Percentiles rank a stretch among this genome's conserved stretches.
phyloP scores from a whole-genome alignment of 352 stramenopile genomes.

The Pythium insidiosum region DNA sequence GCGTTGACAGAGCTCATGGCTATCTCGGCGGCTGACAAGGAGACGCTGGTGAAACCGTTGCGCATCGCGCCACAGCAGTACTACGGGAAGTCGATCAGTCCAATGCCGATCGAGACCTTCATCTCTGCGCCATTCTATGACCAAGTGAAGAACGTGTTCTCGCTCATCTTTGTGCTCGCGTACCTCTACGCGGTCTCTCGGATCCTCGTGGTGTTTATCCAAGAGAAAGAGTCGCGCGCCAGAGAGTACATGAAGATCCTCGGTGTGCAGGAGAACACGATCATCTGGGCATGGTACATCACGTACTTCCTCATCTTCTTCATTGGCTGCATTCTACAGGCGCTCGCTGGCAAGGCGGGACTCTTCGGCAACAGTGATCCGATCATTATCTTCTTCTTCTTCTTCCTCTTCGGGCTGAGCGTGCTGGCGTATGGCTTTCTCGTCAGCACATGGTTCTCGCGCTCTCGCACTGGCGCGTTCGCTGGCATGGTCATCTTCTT shows the following conservation, averaged over 20 bases:
- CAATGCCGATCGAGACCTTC: slow-evolving; percentile 42
- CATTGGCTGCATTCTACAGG: slow-evolving; percentile 49
- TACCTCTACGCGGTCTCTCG: slow-evolving; percentile 62
- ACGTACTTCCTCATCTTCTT: slow-evolving; percentile 82
- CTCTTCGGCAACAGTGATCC: slow-evolving; percentile 40
- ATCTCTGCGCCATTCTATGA: slow-evolving; percentile 59
- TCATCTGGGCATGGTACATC: slow-evolving; percentile 69
- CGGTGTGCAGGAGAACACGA: slow-evolving; percentile 41
- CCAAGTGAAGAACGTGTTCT: slow-evolving; percentile 47
- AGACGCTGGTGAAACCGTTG: slow-evolving; percentile 28
- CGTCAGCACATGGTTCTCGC: slow-evolving; percentile 73
- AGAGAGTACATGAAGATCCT: slow-evolving; percentile 71
- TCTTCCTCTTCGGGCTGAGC: slow-evolving; percentile 60
- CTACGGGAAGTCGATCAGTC: slow-evolving; percentile 21
- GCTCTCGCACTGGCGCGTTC: slow-evolving; percentile 54
- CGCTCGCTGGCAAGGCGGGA: slow-evolving; percentile 33
- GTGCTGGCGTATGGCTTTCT: slow-evolving; percentile 63
- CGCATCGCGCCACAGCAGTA: slow-evolving; percentile 37
- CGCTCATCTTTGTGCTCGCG: slow-evolving; percentile 84
- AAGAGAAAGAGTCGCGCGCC: slow-evolving; percentile 66
- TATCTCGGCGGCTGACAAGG: slow-evolving; percentile 11
- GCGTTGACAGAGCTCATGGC: slow-evolving; percentile 2
- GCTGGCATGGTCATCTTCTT: slow-evolving; percentile 83
- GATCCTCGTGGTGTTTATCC: slow-evolving; percentile 76
- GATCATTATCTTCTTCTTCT: slow-evolving; percentile 51